phyloP scores from a whole-genome alignment of 345 rosid species.

The Abelmoschus esculentus region DNA sequence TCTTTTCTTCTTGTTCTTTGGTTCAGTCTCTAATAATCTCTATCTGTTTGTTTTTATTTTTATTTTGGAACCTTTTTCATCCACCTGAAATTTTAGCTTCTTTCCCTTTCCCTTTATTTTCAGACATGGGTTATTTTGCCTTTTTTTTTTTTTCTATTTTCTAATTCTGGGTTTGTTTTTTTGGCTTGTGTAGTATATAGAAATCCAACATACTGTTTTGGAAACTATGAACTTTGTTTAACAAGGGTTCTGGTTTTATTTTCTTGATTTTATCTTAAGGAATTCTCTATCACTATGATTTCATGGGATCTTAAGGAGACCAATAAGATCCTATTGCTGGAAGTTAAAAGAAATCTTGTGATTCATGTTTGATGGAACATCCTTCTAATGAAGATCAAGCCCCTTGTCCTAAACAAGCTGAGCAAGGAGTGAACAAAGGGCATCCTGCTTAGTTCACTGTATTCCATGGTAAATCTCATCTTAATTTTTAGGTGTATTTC shows the following conservation, averaged over 20 bases:
- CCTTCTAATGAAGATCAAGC: conserved; percentile 24
- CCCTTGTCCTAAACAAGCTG: conserved; percentile 32
- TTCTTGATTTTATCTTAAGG: background rate
- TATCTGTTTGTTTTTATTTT: background rate
- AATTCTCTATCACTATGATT: background rate
- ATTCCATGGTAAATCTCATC: conserved; percentile 42
- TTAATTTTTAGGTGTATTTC: background rate
- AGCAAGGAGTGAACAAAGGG: conserved; percentile 35
- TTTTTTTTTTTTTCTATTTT: conserved; percentile 9
- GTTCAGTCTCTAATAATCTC: background rate
- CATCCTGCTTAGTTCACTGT: conserved; percentile 42
- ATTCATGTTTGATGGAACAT: no score
- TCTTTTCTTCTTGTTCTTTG: conserved; percentile 3
- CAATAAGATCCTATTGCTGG: no score
- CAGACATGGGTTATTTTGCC: conserved; percentile 19
- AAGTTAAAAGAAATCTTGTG: background rate
- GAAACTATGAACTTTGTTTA: no score
- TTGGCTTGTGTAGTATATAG: background rate
- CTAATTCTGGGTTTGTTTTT: conserved; percentile 15
- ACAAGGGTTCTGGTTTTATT: no score
- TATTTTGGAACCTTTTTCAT: background rate
- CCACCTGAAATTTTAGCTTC: background rate
- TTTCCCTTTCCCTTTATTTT: background rate
- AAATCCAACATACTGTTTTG: no score
- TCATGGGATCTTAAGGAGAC: no score